These are phyloP conservation scores for Spiraea crenata DNA, from an alignment of 331 rosid genomes.

Conservation along the genomic window DNA sequence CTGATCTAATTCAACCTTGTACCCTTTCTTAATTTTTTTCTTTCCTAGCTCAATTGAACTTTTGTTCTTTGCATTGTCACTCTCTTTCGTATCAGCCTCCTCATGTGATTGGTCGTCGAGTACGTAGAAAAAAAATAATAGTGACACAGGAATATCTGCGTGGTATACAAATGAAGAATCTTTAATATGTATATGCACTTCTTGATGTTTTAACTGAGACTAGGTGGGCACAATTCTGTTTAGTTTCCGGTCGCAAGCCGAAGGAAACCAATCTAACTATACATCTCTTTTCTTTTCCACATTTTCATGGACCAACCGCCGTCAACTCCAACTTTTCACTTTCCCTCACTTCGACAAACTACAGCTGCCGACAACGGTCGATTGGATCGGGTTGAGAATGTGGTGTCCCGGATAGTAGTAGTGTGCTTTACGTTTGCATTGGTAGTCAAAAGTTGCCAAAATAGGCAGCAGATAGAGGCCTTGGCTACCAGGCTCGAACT, in stretches of 20 bases:
- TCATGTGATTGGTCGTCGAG: too few relatives aligned
- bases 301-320: too few relatives aligned
- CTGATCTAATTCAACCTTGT: background rate
- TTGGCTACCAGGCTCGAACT: conserved; percentile 64
- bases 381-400: background rate
- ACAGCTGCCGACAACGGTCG: background rate
- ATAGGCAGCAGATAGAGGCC: conserved; percentile 50
- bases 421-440: conserved; percentile 63
- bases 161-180: too few relatives aligned
- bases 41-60: background rate
- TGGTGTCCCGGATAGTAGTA: conserved; percentile 49
- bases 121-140: too few relatives aligned
- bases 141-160: too few relatives aligned
- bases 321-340: background rate
- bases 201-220: too few relatives aligned
- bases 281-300: too few relatives aligned
- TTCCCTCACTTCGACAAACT: background rate
- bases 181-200: too few relatives aligned
- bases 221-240: too few relatives aligned
- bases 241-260: too few relatives aligned
- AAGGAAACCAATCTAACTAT: too few relatives aligned
- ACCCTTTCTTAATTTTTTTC: background rate
- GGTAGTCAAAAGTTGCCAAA: conserved; percentile 64
- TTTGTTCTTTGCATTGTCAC: background rate
- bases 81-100: too few relatives aligned